phyloP scores from a whole-genome alignment of 164 flowering plant genomes.

The Akebia trifoliata region DNA sequence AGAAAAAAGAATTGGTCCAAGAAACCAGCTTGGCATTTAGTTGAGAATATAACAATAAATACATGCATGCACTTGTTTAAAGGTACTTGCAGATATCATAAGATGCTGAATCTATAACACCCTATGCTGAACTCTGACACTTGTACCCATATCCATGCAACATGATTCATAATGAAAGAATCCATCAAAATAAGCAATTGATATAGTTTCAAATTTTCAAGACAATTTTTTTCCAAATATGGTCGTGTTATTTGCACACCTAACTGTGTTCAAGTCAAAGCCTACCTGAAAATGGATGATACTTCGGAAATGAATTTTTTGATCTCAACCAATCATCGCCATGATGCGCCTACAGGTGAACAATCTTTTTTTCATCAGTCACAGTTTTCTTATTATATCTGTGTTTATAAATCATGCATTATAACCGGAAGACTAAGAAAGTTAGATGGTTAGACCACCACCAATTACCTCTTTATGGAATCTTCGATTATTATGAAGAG shows the following conservation, averaged over 20 bases:
- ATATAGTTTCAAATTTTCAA: not conserved
- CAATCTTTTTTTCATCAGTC: not conserved
- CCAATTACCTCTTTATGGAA: constrained; percentile 62
- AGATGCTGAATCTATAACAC: too few relatives aligned
- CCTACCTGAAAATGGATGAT: constrained; percentile 56
- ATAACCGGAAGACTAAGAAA: not conserved
- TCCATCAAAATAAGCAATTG: not conserved
- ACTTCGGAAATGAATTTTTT: constrained; percentile 34
- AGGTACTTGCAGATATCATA: too few relatives aligned
- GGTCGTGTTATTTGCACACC: not conserved
- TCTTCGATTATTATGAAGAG: constrained; percentile 51
- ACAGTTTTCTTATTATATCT: not conserved
- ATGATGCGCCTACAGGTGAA: constrained; percentile 45
- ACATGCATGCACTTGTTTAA: too few relatives aligned
- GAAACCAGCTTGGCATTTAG: too few relatives aligned
- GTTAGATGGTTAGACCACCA: not conserved
- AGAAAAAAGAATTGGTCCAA: too few relatives aligned
- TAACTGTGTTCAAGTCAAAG: constrained; percentile 1
- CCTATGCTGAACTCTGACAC: too few relatives aligned
- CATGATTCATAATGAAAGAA: not conserved
- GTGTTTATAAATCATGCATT: not conserved
- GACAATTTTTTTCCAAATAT: not conserved
- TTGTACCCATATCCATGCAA: too few relatives aligned
- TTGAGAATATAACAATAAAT: too few relatives aligned
- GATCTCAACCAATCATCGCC: constrained; percentile 56